Evolutionary conservation across 2,329 filamentous ascomycete genomes (phyloP).

Genomic region (Penicillium brevicompactum): DNA sequence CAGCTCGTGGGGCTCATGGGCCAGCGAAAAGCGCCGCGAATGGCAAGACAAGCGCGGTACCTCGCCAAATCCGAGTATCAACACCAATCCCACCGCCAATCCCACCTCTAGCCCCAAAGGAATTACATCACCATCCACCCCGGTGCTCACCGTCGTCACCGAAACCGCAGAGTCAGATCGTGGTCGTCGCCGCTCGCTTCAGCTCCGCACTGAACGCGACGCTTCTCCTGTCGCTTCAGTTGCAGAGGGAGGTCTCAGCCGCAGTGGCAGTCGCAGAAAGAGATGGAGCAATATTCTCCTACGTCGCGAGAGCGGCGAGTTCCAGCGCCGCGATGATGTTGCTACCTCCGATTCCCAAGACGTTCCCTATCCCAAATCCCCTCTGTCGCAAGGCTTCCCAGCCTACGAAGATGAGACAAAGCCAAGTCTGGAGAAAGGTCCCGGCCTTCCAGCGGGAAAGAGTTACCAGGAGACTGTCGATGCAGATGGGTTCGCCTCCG

Average conservation of each 20-base stretch:
- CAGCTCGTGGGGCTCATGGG: conserved; percentile 66
- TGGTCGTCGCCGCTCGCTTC: conserved; percentile 33
- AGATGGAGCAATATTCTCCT: conserved; percentile 42
- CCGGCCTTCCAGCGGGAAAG: background rate
- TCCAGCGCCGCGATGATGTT: conserved; percentile 26
- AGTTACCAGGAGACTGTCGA: conserved; percentile 5
- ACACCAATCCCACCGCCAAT: background rate
- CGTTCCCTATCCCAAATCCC: conserved; percentile 31
- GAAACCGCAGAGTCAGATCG: conserved; percentile 32
- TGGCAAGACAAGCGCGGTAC: conserved; percentile 45
- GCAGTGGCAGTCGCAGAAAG: conserved; percentile 38
- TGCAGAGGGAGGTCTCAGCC: conserved; percentile 24
- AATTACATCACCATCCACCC: conserved; percentile 23
- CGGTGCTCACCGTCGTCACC: conserved; percentile 22
- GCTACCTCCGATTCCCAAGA: conserved; percentile 21
- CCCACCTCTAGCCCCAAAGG: no score
- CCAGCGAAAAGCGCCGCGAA: conserved; percentile 50
- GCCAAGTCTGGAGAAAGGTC: background rate
- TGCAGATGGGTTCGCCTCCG: conserved; percentile 21
- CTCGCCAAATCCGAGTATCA: conserved; percentile 17
- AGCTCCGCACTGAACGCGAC: conserved; percentile 31
- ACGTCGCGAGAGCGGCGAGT: conserved; percentile 36
- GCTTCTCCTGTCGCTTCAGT: background rate
- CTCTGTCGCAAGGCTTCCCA: conserved; percentile 33
- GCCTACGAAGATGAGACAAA: conserved; percentile 18